Base-by-base conservation (phyloP, 495 filamentous ascomycete species). In the Astrothelium subdiscretum region DNA sequence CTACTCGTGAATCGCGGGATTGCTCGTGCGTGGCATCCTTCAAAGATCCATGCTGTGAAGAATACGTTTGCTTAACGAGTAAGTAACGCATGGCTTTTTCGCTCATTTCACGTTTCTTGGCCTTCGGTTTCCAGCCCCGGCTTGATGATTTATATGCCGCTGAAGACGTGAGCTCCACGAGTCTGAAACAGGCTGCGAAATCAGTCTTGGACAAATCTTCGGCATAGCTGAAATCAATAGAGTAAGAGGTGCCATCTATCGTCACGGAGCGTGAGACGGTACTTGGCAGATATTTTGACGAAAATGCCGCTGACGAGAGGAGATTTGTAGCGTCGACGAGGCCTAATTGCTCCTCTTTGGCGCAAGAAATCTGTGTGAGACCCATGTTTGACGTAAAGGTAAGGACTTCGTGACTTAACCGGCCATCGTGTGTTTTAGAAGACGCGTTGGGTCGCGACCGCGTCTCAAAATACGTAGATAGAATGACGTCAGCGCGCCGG, bases 21-120 rank as follows among this genome's bases (percentile, higher is more conserved):
- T 11, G 3, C 22, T 4, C 15, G 15, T 54, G 6, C 2, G 3
- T 5, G 24, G 48, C 6, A 29, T 3, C 24, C 24, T 2, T 8
- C n/a, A 6, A 0, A 4, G 11, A 8, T 8, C 5, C 24, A 29
- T 54, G 3, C 48, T 54, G 5, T 20, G 15, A 8, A 5, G 24
- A 8, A 11, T 20, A 10, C 11, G 6, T 24, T 29, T 54, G 22
- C 48, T 54, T 26, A 18, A 76, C 65, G 13, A 78, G 63, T 2
- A 77, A 59, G 59, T 71, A 77, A n/a, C 67, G 52, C 75, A 78
- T 77, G 18, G 87, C 87, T 0, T 80, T 77, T 1, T 91, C 78
- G 43, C 73, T 75, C 90, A 95, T 95, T 76, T 96, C 91, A 62
- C 78, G 77, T 32, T 72, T 68, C 73, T 96, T 96, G 42, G 81